Percentiles rank a stretch among this genome's conserved stretches.
phyloP scores from a whole-genome alignment of 2,329 filamentous ascomycete genomes.

The Neonectria coccinea region DNA sequence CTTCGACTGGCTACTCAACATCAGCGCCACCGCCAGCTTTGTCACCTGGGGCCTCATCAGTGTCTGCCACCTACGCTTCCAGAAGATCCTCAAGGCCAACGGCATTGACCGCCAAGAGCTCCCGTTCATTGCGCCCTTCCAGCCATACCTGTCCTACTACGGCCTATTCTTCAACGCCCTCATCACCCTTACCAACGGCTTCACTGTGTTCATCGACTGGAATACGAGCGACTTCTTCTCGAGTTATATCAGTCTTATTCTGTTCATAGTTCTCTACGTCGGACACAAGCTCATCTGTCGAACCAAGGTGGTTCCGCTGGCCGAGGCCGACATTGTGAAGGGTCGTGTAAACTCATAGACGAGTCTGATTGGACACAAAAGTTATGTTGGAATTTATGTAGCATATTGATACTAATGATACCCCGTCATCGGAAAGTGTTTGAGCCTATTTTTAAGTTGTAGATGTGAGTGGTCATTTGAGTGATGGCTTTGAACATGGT shows the following conservation, averaged over 20 bases:
- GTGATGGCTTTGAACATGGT: background rate
- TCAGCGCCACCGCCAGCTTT: conserved; percentile 75
- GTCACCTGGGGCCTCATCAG: conserved; percentile 78
- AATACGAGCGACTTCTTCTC: conserved; percentile 71
- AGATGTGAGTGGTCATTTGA: background rate
- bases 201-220: conserved; percentile 75
- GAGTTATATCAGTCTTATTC: conserved; percentile 72
- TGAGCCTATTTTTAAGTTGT: background rate
- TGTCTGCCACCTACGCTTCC: conserved; percentile 73
- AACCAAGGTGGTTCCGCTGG: conserved; percentile 53
- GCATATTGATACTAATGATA: conserved; percentile 43
- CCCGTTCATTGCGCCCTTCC: conserved; percentile 70
- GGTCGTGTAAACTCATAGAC: conserved; percentile 37
- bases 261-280: conserved; percentile 70
- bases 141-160: conserved; percentile 74
- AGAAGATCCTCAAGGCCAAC: conserved; percentile 67
- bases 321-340: conserved; percentile 52
- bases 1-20: conserved; percentile 80
- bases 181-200: conserved; percentile 76
- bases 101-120: conserved; percentile 68
- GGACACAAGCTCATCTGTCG: conserved; percentile 68
- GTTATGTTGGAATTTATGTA: conserved; percentile 27
- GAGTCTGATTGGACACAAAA: conserved; percentile 25
- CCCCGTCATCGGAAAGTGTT: conserved; percentile 28
- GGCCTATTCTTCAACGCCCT: conserved; percentile 74